Evolutionary conservation across 2,329 filamentous ascomycete species (phyloP), one percentile per base, ranked within the genome.

Genomic region (Diaporthe sp.): DNA sequence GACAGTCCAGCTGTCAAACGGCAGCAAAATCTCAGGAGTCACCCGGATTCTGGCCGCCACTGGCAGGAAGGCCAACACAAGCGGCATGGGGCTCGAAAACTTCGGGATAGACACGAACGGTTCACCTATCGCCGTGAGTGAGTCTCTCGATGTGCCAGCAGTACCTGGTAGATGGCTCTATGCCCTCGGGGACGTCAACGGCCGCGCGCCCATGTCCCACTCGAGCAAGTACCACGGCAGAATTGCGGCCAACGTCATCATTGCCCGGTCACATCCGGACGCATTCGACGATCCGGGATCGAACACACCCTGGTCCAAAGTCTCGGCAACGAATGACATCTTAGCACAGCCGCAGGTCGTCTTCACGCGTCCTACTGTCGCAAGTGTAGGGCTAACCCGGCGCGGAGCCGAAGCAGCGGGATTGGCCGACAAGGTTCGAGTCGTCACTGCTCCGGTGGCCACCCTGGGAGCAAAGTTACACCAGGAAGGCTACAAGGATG

Each of bases 181-280:
- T 4, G 55, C 55, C 12, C 55, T 58, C 55, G 55, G 55, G 22
- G 55, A 58, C 22, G 55, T 58, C 55, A 58, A 58, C 32, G 55
- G 55, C 32, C 35, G 55, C 12, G 55, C 55, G 12, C 32, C 55
- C 15, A 25, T 58, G 22, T n/a, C 32, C 2, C 55, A 58, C 1
- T 58, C 55, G 55, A 25, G 55, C 55, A 58, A 58, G 55, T 58
- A 58, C 8, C 55, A 58, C 32, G 55, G 55, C 32, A 58, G 55
- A 37, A 37, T 58, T 17, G 55, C 55, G 25, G 55, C 55, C 55
- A 58, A 37, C 32, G 55, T 13, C 22, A 58, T 58, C 10, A 35
- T 58, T 25, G 55, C 55, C 32, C 55, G 32, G 12, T 58, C 55
- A 37, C 12, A 37, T 2, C 32, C 12, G 12, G 32, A 25, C 22